Conservation (phyloP, 768 basidiomycete species). For the Suillus fuscotomentosus region DNA sequence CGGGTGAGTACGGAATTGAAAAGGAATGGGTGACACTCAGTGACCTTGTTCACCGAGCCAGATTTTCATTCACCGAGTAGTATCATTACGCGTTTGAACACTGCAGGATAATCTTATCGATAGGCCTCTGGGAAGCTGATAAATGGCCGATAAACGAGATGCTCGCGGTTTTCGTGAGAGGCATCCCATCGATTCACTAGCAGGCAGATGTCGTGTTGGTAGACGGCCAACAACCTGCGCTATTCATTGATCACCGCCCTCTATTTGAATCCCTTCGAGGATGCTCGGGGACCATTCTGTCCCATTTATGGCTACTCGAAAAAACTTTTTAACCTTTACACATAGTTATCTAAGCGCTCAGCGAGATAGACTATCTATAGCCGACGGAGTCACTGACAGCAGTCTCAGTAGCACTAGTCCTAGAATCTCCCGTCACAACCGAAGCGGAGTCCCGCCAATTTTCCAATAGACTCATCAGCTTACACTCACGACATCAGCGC, state of each 20-base stretch:
- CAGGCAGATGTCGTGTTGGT: background rate
- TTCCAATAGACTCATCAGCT: background rate
- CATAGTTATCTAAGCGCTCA: slow-evolving; percentile 13
- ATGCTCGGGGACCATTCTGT: slow-evolving; percentile 23
- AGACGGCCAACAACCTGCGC: background rate
- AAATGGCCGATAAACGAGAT: background rate
- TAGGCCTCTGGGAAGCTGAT: slow-evolving; percentile 12
- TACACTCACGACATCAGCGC: slow-evolving; percentile 46
- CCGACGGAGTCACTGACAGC: no score
- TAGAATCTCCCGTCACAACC: background rate
- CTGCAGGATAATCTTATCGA: slow-evolving; percentile 14
- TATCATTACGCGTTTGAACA: slow-evolving; percentile 25
- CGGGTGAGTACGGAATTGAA: slow-evolving; percentile 12
- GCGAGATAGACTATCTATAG: no score
- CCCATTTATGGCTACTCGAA: slow-evolving; percentile 5
- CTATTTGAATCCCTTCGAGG: slow-evolving; percentile 9
- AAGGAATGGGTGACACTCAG: slow-evolving; percentile 11
- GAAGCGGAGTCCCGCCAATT: slow-evolving; percentile 23
- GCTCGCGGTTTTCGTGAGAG: background rate
- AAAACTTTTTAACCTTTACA: slow-evolving; percentile 23
- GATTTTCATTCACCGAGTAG: slow-evolving; percentile 35
- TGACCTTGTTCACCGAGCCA: slow-evolving; percentile 39
- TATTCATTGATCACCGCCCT: slow-evolving; percentile 1
- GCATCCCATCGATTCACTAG: background rate
- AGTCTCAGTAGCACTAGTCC: no score